phyloP scores from a whole-genome alignment of 1,284 basidiomycete genomes.

The Ceratobasidium sp. region DNA sequence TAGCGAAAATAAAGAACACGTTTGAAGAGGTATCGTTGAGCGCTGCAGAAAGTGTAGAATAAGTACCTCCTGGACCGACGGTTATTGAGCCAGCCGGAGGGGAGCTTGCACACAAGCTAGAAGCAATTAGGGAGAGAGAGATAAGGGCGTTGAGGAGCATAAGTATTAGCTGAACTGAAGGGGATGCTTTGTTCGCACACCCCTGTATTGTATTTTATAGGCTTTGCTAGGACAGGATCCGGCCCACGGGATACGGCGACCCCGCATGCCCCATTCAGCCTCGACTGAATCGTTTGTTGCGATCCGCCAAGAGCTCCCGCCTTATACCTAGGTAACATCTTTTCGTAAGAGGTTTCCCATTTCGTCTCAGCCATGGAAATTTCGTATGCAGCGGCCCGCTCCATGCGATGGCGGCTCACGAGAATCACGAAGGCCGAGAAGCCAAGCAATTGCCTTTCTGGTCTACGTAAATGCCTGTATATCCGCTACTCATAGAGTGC shows the following conservation, averaged over 20 bases:
- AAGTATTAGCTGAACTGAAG: not conserved
- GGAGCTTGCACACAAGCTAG: slow-evolving; percentile 5
- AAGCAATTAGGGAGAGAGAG: not conserved
- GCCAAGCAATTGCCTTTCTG: too few species aligned
- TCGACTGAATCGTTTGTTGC: not conserved
- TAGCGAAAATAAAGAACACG: slow-evolving; percentile 40
- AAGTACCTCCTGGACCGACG: slow-evolving; percentile 37
- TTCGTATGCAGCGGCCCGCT: too few species aligned
- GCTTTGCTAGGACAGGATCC: too few species aligned
- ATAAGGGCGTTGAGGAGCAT: not conserved
- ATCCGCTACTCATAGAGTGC: too few species aligned
- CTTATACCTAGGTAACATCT: not conserved
- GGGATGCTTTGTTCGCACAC: too few species aligned
- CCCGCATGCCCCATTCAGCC: not conserved
- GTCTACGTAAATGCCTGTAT: too few species aligned
- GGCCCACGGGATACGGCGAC: not conserved
- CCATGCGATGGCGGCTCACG: too few species aligned
- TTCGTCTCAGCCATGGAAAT: too few species aligned
- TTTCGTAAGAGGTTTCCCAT: too few species aligned
- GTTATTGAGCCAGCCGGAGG: slow-evolving; percentile 31
- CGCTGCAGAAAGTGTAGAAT: slow-evolving; percentile 40
- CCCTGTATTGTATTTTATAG: too few species aligned
- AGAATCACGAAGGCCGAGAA: too few species aligned
- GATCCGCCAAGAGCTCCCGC: not conserved
- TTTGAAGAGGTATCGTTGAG: slow-evolving; percentile 39